Evolutionary conservation across 345 rosid genomes (phyloP).

Genomic region (Rhodomyrtus tomentosa): DNA sequence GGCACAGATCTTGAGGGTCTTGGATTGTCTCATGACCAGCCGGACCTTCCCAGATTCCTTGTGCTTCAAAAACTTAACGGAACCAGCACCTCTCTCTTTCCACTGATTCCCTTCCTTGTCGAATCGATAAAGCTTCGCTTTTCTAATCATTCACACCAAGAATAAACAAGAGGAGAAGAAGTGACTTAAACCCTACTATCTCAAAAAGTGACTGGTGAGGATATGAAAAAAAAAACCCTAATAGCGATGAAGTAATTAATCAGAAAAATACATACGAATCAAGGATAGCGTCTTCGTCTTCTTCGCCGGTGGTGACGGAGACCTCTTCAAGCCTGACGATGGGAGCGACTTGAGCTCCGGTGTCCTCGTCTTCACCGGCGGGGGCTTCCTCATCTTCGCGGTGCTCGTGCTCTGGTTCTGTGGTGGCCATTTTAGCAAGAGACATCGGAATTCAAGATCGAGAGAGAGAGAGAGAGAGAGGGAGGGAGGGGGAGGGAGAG

Average conservation of each 20-base stretch:
- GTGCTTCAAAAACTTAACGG: slow-evolving; percentile 82
- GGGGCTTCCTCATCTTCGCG: slow-evolving; percentile 59
- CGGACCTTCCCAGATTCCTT: slow-evolving; percentile 69
- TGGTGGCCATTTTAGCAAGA: slow-evolving; percentile 37
- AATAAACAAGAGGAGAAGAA: background rate
- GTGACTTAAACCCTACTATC: background rate
- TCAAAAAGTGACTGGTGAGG: background rate
- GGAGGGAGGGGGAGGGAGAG: background rate
- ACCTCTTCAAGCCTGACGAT: slow-evolving; percentile 77
- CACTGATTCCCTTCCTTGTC: slow-evolving; percentile 80
- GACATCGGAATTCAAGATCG: background rate
- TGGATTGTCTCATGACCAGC: slow-evolving; percentile 86
- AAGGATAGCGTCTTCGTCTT: slow-evolving; percentile 65
- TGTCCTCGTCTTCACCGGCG: slow-evolving; percentile 82
- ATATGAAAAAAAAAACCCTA: background rate
- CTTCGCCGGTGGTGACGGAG: slow-evolving; percentile 82
- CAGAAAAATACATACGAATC: slow-evolving; percentile 44
- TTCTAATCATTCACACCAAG: slow-evolving; percentile 23
- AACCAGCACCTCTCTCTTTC: slow-evolving; percentile 95
- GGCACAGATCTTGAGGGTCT: slow-evolving; percentile 98
- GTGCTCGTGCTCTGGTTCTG: slow-evolving; percentile 41
- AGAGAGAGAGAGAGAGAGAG: background rate
- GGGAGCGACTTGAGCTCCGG: slow-evolving; percentile 89
- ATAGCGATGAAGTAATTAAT: background rate
- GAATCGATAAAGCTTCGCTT: slow-evolving; percentile 77